Percentiles rank a stretch among this genome's conserved stretches.
These are phyloP conservation scores for Candida gorgasii DNA, from an alignment of 805 yeast genomes.

Conservation along the genomic window DNA sequence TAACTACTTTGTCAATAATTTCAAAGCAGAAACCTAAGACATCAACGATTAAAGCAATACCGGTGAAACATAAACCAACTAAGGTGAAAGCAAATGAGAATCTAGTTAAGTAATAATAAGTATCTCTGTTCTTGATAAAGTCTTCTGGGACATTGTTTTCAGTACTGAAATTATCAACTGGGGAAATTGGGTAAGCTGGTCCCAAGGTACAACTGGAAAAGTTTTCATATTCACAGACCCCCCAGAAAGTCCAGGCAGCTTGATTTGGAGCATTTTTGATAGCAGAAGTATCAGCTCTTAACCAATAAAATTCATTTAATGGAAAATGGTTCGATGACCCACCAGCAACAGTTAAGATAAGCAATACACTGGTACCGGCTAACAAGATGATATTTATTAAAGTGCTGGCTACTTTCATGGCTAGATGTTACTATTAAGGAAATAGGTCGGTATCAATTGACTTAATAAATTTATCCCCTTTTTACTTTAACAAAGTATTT, in stretches of 20 bases:
- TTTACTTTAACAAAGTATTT: constrained; percentile 2
- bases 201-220: constrained; percentile 54
- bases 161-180: constrained; percentile 68
- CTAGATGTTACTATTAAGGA: not conserved
- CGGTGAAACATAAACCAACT: constrained; percentile 61
- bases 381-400: constrained; percentile 38
- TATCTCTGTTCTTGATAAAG: constrained; percentile 54
- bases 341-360: constrained; percentile 63
- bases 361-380: constrained; percentile 41
- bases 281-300: constrained; percentile 68
- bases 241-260: constrained; percentile 84
- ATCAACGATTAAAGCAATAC: constrained; percentile 58
- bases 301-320: constrained; percentile 72
- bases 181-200: constrained; percentile 88
- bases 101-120: constrained; percentile 64
- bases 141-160: constrained; percentile 51
- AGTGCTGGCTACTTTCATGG: constrained; percentile 36
- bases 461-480: not conserved
- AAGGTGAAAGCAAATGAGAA: constrained; percentile 64
- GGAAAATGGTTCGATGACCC: constrained; percentile 64
- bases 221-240: constrained; percentile 57
- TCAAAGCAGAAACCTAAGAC: constrained; percentile 57
- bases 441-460: constrained; percentile 4
- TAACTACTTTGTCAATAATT: constrained; percentile 54
- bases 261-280: constrained; percentile 49